phyloP scores from a whole-genome alignment of 1,139 yeast genomes.

The Kluyveromyces sp. region DNA sequence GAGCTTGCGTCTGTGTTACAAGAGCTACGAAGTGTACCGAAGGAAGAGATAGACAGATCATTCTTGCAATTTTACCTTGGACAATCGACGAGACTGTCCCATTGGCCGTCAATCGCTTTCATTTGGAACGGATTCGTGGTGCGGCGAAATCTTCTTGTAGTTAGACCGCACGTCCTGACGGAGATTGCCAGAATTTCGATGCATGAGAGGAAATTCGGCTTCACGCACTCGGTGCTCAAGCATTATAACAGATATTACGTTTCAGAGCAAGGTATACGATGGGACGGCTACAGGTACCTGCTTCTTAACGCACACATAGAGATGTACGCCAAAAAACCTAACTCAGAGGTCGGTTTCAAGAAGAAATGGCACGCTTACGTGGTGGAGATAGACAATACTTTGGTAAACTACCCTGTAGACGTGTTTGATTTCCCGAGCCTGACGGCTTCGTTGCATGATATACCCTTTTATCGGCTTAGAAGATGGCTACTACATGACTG shows the following conservation, averaged over 20 bases:
- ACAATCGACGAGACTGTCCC: conserved; percentile 26
- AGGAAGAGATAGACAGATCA: conserved; percentile 18
- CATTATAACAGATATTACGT: conserved; percentile 18
- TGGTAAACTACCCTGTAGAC: conserved; percentile 10
- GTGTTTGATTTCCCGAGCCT: conserved; percentile 28
- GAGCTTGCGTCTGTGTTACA: conserved; percentile 2
- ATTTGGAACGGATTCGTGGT: conserved; percentile 29
- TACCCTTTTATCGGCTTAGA: conserved; percentile 10
- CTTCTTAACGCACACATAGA: conserved; percentile 25
- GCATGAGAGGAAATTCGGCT: conserved; percentile 17
- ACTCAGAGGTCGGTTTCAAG: conserved; percentile 16
- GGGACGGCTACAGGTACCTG: conserved; percentile 17
- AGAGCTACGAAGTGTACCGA: conserved; percentile 17
- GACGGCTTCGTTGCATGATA: conserved; percentile 13
- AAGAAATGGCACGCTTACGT: conserved; percentile 31
- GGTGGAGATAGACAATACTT: conserved; percentile 25
- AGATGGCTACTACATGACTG: conserved; percentile 19
- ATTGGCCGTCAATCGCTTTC: conserved; percentile 21
- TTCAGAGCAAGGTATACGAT: conserved; percentile 6
- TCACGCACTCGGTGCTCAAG: conserved; percentile 20
- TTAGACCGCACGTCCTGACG: conserved; percentile 22
- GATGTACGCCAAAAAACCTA: conserved; percentile 24
- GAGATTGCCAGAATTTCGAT: conserved; percentile 24
- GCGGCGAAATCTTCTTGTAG: conserved; percentile 16
- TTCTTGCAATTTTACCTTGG: conserved; percentile 22